Evolutionary conservation across 129 eudicot species (phyloP).

Genomic region (Erigeron canadensis): DNA sequence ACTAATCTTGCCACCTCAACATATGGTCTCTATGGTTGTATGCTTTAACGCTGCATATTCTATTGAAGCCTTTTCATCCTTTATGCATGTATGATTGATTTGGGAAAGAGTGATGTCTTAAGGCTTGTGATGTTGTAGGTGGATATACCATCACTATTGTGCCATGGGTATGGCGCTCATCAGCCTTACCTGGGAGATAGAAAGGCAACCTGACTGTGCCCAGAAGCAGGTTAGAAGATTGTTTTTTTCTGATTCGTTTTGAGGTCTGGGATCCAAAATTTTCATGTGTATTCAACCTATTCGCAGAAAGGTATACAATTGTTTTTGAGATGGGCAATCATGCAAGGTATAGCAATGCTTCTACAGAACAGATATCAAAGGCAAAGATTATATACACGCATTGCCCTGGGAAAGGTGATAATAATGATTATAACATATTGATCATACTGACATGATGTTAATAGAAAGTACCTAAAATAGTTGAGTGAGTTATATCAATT

Average conservation of each 20-base stretch:
- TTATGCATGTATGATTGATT: slow-evolving; percentile 18
- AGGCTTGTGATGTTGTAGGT: slow-evolving; percentile 54
- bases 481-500: not conserved
- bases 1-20: not conserved
- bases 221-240: slow-evolving; percentile 64
- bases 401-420: slow-evolving; percentile 90
- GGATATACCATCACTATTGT: slow-evolving; percentile 97
- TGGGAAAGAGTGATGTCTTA: slow-evolving; percentile 7
- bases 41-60: slow-evolving; percentile 3
- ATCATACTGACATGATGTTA: slow-evolving; percentile 7
- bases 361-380: slow-evolving; percentile 93
- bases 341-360: slow-evolving; percentile 98
- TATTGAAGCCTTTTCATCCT: not conserved
- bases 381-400: slow-evolving; percentile 93
- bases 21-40: not conserved
- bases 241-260: not conserved
- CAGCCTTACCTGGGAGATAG: slow-evolving; percentile 97
- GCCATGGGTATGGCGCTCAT: slow-evolving; percentile 98
- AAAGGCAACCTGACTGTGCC: slow-evolving; percentile 76
- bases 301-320: slow-evolving; percentile 83
- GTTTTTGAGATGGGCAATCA: slow-evolving; percentile 87
- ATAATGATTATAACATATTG: slow-evolving; percentile 12
- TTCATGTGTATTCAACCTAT: slow-evolving; percentile 21
- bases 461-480: not conserved
- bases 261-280: not conserved